Base-by-base conservation (phyloP, 2,329 filamentous ascomycete species). In the Leptographium radiaticola region DNA sequence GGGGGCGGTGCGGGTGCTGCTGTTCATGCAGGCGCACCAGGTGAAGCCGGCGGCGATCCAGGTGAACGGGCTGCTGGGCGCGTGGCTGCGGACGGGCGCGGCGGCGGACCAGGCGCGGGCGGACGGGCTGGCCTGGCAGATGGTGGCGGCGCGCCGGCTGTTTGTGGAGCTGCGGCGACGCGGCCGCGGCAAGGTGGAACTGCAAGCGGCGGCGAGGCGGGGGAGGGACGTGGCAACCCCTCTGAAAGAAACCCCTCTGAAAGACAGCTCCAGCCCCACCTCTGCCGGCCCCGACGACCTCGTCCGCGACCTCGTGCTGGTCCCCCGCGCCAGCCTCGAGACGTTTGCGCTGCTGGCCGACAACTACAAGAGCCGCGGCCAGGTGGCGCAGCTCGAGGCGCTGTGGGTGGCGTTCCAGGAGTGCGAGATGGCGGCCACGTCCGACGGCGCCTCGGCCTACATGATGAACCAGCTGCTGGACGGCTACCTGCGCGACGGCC, bases 381-480 rank as follows among this genome's bases (percentile, higher is more conserved):
- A 84, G 18, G 75, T 81, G 40, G 64, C 69, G 15, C 75, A 75
- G 54, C 74, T 88, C 51, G 70, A 77, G 49, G 70, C 75, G 51
- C 70, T 91, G 6, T 83, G 81, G 67, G 71, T 77, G 36, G 79
- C 80, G 2, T 81, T 88, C 58, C 70, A 73, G 15, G 70, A 77
- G 46, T 79, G 84, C 15, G 76, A 83, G 58, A 81, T 91, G 57
- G 44, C 52, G n/a, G 74, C 71, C 53, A 78, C 84, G 10, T 20
- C 42, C 45, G 6, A 10, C 25, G 46, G 31, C 2, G 84, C 62
- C n/a, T 43, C 40, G 40, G 79, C 81, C 10, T 86, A 84, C 65
- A 85, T 90, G 69, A 80, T 90, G 74, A 93, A 91, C 66, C 84
- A 89, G 63, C 70, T 90, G 25, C 76, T 93, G 31, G 80, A 81